phyloP scores from a whole-genome alignment of 1,284 basidiomycete species.

The Puccinia polysora region DNA sequence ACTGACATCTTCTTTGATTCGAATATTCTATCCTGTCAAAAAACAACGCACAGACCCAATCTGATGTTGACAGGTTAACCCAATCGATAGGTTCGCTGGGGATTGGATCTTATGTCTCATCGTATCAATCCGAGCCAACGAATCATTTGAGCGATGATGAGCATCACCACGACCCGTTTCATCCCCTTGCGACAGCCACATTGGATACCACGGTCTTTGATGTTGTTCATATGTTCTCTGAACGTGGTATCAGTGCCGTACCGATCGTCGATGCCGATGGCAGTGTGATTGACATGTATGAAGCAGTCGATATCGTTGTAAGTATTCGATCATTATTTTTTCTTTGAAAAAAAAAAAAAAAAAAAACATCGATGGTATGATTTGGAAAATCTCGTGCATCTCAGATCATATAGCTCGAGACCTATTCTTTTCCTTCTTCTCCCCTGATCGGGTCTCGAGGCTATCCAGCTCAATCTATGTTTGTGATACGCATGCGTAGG shows the following conservation, averaged over 20 bases:
- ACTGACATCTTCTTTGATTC: conserved; percentile 41
- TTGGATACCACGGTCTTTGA: conserved; percentile 91
- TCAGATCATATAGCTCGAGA: too few species aligned
- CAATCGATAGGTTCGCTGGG: conserved; percentile 76
- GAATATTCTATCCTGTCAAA: conserved; percentile 61
- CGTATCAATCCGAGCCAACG: conserved; percentile 48
- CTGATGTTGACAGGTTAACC: conserved; percentile 67
- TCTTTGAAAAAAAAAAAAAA: too few species aligned
- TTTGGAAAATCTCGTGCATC: too few species aligned
- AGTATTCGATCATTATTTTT: conserved; percentile 54
- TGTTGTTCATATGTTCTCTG: conserved; percentile 97
- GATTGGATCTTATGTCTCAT: conserved; percentile 83
- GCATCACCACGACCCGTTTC: conserved; percentile 59
- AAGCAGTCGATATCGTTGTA: conserved; percentile 98
- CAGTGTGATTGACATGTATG: conserved; percentile 91
- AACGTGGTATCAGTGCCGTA: conserved; percentile 89
- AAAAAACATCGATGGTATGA: too few species aligned
- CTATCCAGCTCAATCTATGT: neutral
- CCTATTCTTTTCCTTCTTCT: conserved; percentile 4
- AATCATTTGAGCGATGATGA: conserved; percentile 25
- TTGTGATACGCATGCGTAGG: conserved; percentile 7
- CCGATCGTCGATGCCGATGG: conserved; percentile 92
- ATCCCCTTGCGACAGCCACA: conserved; percentile 87
- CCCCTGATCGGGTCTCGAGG: neutral
- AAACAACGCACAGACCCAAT: conserved; percentile 64